Conservation (phyloP, 306 rosid genomes). For the Dalbergia oliveri region DNA sequence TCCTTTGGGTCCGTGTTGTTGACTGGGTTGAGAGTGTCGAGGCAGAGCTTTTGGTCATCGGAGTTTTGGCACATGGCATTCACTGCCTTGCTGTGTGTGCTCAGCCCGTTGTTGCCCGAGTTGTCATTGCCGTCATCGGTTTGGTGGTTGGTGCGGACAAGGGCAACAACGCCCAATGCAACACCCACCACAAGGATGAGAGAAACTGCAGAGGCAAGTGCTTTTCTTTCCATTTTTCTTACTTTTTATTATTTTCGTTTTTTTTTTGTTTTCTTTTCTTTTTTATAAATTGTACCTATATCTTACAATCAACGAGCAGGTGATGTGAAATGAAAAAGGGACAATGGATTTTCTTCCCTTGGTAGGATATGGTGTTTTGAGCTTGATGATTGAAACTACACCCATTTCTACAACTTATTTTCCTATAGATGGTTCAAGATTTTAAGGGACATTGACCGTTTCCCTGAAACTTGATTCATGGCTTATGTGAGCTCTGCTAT, state of each 20-base stretch:
- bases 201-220: slow-evolving; percentile 54
- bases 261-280: neutral
- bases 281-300: neutral
- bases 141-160: slow-evolving; percentile 8
- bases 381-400: neutral
- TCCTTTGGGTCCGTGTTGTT: slow-evolving; percentile 53
- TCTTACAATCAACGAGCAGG: neutral
- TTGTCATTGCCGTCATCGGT: rapidly evolving
- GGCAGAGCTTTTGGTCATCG: slow-evolving; percentile 54
- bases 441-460: slow-evolving; percentile 41
- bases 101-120: rapidly evolving
- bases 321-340: neutral
- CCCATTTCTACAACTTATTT: slow-evolving; percentile 2
- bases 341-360: slow-evolving; percentile 8
- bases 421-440: slow-evolving; percentile 22
- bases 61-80: slow-evolving; percentile 47
- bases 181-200: slow-evolving; percentile 70
- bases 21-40: slow-evolving; percentile 36
- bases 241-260: neutral
- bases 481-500: slow-evolving; percentile 8
- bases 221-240: slow-evolving; percentile 53
- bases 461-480: slow-evolving; percentile 26
- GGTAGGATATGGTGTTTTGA: slow-evolving; percentile 30
- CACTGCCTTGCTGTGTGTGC: slow-evolving; percentile 53
- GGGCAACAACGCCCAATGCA: slow-evolving; percentile 59